Evolutionary conservation across 257 asterid species (phyloP), one percentile per base, ranked within the genome.

Genomic region (Eustoma russellianum): DNA sequence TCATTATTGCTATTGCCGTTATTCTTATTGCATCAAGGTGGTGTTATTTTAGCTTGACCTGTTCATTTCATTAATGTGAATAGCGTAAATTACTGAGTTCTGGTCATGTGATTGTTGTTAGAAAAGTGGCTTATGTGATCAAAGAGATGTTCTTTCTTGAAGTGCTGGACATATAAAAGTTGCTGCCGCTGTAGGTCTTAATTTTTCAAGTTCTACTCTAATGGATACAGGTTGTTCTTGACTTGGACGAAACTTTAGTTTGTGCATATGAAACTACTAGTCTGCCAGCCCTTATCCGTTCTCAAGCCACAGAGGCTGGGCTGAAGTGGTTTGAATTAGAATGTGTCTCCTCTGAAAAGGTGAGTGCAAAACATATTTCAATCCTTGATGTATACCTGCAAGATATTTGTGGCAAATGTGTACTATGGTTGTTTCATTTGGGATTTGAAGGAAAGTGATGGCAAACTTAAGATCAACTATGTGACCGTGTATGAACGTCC

Each of bases 401-500:
- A 24, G 30, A 24, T 24, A 24, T 24, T 24, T 24, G 3, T 24
- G 30, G 30, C 13, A 50, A n/a, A n/a, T n/a, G 33, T 13, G 17
- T n/a, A 51, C 43, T 35, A 41, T 44, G 56, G 46, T 61, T 14
- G 3, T 2, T n/a, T 46, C 16, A 33, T 50, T 56, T n/a, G 35
- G 18, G 41, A 56, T 55, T 53, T 62, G 35, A 64, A 86, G 95
- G 94, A 83, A 65, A 51, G 61, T 64, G 91, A 86, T 51, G 86
- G 96, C 54, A 86, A 90, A 60, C 83, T 93, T 38, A 86, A 78
- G 88, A 78, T 90, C 73, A 90, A 81, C 79, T 81, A 86, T 57
- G 97, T 90, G 61, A 90, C 97, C 13, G 96, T 90, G 61, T 90
- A 86, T 70, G 97, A 90, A 72, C 88, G 97, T 19, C 97, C 97